Conservation (phyloP, 164 flowering plant species). For the Taxillus chinensis region DNA sequence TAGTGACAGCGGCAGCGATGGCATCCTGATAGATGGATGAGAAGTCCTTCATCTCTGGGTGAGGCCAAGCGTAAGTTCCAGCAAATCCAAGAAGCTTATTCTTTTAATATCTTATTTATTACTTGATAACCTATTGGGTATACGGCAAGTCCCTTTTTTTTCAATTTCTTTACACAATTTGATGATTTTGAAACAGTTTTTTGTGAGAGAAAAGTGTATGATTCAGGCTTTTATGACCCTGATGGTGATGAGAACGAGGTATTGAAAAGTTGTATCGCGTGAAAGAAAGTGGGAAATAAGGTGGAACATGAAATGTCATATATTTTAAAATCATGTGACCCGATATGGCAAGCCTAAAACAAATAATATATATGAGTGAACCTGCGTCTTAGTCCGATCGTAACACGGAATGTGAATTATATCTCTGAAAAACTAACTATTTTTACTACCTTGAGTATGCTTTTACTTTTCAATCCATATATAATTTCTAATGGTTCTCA, state of each 20-base stretch:
- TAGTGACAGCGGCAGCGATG: too few species aligned
- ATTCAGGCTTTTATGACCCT: constrained; percentile 55
- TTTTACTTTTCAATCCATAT: not conserved
- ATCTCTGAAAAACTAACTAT: too few species aligned
- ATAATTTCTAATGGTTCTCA: not conserved
- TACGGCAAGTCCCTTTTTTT: not conserved
- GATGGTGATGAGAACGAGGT: constrained; percentile 55
- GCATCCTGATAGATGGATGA: constrained; percentile 85
- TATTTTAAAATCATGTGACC: too few species aligned
- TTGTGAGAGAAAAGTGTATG: constrained; percentile 65
- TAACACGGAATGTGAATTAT: too few species aligned
- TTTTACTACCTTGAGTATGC: not conserved
- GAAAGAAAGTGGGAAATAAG: too few species aligned
- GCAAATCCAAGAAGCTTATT: constrained; percentile 84
- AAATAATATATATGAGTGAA: too few species aligned
- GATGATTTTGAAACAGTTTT: constrained; percentile 50
- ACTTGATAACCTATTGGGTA: too few species aligned
- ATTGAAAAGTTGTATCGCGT: too few species aligned
- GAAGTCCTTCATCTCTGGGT: constrained; percentile 31
- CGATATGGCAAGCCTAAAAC: too few species aligned
- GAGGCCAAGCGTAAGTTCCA: constrained; percentile 76
- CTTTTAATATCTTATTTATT: too few species aligned
- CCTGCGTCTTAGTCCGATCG: too few species aligned
- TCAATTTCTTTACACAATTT: not conserved
- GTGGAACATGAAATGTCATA: too few species aligned